Conservation (phyloP, 2,329 filamentous ascomycete species). For the Stachybotrys elegans region DNA sequence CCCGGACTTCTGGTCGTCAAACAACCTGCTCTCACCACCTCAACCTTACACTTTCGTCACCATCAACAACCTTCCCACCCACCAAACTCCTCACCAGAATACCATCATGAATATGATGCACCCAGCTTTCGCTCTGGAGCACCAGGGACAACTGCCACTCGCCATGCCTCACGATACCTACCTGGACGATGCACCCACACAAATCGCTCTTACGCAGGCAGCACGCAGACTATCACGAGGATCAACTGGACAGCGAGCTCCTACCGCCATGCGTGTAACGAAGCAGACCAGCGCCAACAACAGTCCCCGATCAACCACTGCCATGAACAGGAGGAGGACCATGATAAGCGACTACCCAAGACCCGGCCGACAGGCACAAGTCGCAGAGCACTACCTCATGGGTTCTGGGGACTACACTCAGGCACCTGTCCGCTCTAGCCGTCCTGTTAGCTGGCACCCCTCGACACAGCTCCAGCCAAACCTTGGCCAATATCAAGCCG, state of each 20-base stretch:
- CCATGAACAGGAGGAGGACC: constrained; percentile 50
- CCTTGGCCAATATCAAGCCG: constrained; percentile 30
- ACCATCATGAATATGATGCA: constrained; percentile 31
- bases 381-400: too few species aligned
- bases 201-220: constrained; percentile 42
- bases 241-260: constrained; percentile 44
- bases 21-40: too few species aligned
- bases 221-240: constrained; percentile 43
- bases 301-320: constrained; percentile 54
- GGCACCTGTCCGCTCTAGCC: constrained; percentile 29
- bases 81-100: too few species aligned
- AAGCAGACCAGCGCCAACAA: constrained; percentile 66
- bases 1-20: too few species aligned
- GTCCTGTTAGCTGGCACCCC: constrained; percentile 75
- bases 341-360: constrained; percentile 46
- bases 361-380: constrained; percentile 42
- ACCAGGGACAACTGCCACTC: constrained; percentile 18
- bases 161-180: constrained; percentile 32
- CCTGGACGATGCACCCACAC: constrained; percentile 47
- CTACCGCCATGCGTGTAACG: constrained; percentile 51
- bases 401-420: too few species aligned
- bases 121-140: constrained; percentile 17
- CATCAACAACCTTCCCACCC: not conserved
- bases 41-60: too few species aligned
- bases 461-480: constrained; percentile 44